These are phyloP conservation scores for Reticulascus tulasneorum DNA, from an alignment of 2,329 filamentous ascomycete species.

Conservation along the genomic window DNA sequence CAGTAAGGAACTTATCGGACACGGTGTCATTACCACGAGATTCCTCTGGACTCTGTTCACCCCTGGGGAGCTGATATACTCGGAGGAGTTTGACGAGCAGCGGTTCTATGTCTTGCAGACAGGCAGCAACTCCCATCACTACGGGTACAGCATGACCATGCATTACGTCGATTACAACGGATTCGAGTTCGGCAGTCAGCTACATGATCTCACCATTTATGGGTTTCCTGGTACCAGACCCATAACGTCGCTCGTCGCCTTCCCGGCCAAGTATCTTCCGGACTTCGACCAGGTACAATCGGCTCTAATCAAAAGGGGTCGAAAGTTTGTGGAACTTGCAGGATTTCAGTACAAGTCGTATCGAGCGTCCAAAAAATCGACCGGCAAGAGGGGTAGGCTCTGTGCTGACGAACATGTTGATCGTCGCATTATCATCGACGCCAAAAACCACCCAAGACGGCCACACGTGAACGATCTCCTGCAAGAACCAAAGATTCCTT, in stretches of 20 bases:
- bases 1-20: constrained; percentile 45
- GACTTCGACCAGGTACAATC: constrained; percentile 27
- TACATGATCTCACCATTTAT: constrained; percentile 28
- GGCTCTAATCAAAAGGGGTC: constrained; percentile 34
- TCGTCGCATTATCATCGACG: constrained; percentile 8
- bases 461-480: not conserved
- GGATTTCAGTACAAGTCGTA: constrained; percentile 46
- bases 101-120: constrained; percentile 27
- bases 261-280: constrained; percentile 40
- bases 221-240: constrained; percentile 38
- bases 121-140: constrained; percentile 29
- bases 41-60: constrained; percentile 50
- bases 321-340: constrained; percentile 37
- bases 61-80: constrained; percentile 37
- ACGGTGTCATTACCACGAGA: constrained; percentile 48
- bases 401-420: not conserved
- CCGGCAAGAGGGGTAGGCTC: constrained; percentile 24
- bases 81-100: constrained; percentile 32
- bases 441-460: not conserved
- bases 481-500: not conserved
- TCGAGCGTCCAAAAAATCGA: too few relatives aligned
- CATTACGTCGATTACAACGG: constrained; percentile 44
- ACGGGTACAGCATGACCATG: constrained; percentile 32
- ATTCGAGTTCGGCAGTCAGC: constrained; percentile 36
- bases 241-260: constrained; percentile 37